A percentile compares a stretch with the other conserved stretches of the same genome.
Conservation (phyloP, 208 protist genomes). For the Trypanosomatidae sp. region DNA sequence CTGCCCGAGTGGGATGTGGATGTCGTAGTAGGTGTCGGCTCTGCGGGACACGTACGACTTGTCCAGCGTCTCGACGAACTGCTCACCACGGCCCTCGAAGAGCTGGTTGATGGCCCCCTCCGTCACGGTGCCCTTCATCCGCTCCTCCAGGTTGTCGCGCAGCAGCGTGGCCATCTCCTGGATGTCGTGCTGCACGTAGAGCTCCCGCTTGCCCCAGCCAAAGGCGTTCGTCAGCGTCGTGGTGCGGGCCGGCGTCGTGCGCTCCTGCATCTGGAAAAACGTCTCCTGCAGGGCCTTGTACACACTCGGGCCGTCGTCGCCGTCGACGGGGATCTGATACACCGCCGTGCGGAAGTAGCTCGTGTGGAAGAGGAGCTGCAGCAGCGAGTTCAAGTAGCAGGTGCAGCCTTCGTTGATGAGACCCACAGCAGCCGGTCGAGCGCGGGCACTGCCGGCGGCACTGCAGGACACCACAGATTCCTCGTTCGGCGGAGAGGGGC, state of each 20-base stretch:
- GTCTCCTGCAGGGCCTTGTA: conserved; percentile 75
- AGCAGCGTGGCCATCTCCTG: conserved; percentile 90
- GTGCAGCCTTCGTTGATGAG: conserved; percentile 91
- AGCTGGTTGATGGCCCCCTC: conserved; percentile 85
- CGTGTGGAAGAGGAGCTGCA: conserved; percentile 88
- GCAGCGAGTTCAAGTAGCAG: conserved; percentile 91
- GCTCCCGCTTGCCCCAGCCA: conserved; percentile 84
- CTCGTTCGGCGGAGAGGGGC: too few species aligned
- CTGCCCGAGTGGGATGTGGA: conserved; percentile 80
- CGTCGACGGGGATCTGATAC: conserved; percentile 72
- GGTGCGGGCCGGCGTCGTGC: conserved; percentile 60
- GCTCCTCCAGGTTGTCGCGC: conserved; percentile 85
- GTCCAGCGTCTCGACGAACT: conserved; percentile 86
- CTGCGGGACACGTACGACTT: conserved; percentile 63
- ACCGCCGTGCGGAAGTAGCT: conserved; percentile 86
- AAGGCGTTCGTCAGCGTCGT: conserved; percentile 88
- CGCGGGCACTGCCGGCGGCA: too few species aligned
- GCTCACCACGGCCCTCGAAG: conserved; percentile 78
- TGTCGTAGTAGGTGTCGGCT: conserved; percentile 88
- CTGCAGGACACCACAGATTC: too few species aligned
- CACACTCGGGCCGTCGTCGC: conserved; percentile 34
- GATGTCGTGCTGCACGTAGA: conserved; percentile 91
- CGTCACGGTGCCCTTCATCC: conserved; percentile 88
- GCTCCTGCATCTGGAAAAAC: conserved; percentile 88
- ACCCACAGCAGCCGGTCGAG: too few species aligned